A percentile compares a stretch with the other conserved stretches of the same genome.
Conservation (phyloP, 2,329 filamentous ascomycete species). For the Thelonectria blattea region DNA sequence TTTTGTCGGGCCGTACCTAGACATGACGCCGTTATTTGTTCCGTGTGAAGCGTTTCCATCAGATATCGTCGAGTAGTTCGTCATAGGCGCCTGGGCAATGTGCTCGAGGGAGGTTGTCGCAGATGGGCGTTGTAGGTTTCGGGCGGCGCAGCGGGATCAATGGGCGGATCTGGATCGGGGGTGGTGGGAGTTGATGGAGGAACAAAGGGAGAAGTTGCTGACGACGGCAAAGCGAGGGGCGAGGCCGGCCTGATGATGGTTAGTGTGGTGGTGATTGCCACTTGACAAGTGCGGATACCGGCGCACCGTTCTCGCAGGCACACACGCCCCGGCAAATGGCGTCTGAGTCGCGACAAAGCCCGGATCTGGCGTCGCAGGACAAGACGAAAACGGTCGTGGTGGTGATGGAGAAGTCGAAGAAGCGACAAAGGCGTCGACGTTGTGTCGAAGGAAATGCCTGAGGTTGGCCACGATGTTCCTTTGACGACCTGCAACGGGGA, state of each 20-base stretch:
- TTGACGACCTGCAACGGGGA: constrained; percentile 19
- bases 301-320: constrained; percentile 33
- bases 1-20: constrained; percentile 47
- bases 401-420: constrained; percentile 27
- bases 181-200: constrained; percentile 17
- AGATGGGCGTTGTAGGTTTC: background rate
- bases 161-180: background rate
- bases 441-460: background rate
- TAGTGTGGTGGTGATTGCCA: constrained; percentile 21
- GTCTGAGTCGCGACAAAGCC: constrained; percentile 21
- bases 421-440: constrained; percentile 21
- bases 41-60: constrained; percentile 53
- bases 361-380: constrained; percentile 23
- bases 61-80: constrained; percentile 60
- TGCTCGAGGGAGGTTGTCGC: constrained; percentile 8
- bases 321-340: constrained; percentile 29
- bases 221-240: constrained; percentile 11
- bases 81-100: constrained; percentile 50
- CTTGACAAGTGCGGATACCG: constrained; percentile 5
- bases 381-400: constrained; percentile 22
- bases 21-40: constrained; percentile 53
- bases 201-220: constrained; percentile 3
- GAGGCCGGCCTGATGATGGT: constrained; percentile 26
- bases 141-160: background rate
- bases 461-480: constrained; percentile 34